A percentile compares a stretch with the other conserved stretches of the same genome.
These are phyloP conservation scores for Flaveria robusta DNA, from an alignment of 129 eudicot genomes.

Conservation along the genomic window DNA sequence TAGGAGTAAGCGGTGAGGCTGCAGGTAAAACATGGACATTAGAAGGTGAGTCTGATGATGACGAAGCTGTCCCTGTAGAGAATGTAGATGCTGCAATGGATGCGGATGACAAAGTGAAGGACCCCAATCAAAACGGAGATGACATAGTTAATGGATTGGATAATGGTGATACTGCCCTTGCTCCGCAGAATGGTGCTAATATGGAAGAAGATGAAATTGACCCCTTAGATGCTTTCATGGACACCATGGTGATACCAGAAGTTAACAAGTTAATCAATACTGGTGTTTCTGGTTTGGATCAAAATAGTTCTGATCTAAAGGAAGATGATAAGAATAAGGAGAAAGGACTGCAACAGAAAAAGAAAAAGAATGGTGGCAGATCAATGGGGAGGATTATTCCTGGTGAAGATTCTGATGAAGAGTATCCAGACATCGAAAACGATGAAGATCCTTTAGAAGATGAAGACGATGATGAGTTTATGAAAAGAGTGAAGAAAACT, in stretches of 20 bases:
- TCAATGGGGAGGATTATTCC: constrained; percentile 76
- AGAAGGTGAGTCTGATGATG: constrained; percentile 92
- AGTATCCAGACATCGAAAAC: constrained; percentile 48
- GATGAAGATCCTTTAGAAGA: constrained; percentile 65
- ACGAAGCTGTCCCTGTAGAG: constrained; percentile 61
- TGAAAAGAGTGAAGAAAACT: constrained; percentile 81
- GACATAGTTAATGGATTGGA: constrained; percentile 45
- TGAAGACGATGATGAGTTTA: constrained; percentile 81
- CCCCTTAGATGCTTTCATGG: constrained; percentile 88
- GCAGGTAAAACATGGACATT: constrained; percentile 81
- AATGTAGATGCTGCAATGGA: constrained; percentile 49
- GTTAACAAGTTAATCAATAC: constrained; percentile 56
- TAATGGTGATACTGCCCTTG: constrained; percentile 30
- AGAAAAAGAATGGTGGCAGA: constrained; percentile 37
- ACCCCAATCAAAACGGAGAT: constrained; percentile 33
- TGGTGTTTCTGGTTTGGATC: constrained; percentile 35
- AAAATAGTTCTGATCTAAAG: constrained; percentile 32
- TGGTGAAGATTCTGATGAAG: constrained; percentile 74
- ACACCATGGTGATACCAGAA: constrained; percentile 81
- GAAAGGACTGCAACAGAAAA: constrained; percentile 35
- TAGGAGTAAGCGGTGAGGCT: constrained; percentile 46
- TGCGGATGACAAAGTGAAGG: constrained; percentile 46
- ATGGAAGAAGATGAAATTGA: constrained; percentile 67
- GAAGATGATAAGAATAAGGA: constrained; percentile 42
- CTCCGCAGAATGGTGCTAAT: constrained; percentile 39